These are phyloP conservation scores for Piromyces sp. DNA, from an alignment of 192 early-diverging fungal genomes.

Conservation along the genomic window DNA sequence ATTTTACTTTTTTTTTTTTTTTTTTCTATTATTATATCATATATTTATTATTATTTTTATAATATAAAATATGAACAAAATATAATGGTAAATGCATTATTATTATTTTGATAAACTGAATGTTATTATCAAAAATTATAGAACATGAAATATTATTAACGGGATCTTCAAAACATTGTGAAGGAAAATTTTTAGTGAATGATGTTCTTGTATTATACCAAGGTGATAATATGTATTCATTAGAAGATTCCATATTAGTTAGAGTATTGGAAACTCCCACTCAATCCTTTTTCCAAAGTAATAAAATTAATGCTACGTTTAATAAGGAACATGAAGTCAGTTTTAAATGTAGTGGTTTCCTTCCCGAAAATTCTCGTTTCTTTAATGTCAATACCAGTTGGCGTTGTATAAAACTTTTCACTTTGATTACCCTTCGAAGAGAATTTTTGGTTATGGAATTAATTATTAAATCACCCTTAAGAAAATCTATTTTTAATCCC, in stretches of 20 bases:
- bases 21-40: too few relatives aligned
- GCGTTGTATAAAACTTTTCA: constrained; percentile 20
- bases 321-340: background rate
- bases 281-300: background rate
- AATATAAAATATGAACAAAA: too few relatives aligned
- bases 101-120: too few relatives aligned
- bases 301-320: background rate
- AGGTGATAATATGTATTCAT: background rate
- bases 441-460: constrained; percentile 63
- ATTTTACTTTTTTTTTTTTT: too few relatives aligned
- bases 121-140: background rate
- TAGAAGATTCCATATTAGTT: background rate
- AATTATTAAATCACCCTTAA: constrained; percentile 40
- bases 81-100: too few relatives aligned
- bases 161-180: background rate
- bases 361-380: background rate
- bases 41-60: too few relatives aligned
- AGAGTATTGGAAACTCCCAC: background rate
- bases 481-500: constrained; percentile 46
- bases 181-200: background rate
- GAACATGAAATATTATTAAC: background rate
- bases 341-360: background rate
- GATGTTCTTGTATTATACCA: background rate
- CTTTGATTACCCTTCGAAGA: constrained; percentile 57
- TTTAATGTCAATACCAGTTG: constrained; percentile 2